These are phyloP conservation scores for Heimioporus punctisporus DNA, from an alignment of 1,284 basidiomycete species.

Conservation along the genomic window DNA sequence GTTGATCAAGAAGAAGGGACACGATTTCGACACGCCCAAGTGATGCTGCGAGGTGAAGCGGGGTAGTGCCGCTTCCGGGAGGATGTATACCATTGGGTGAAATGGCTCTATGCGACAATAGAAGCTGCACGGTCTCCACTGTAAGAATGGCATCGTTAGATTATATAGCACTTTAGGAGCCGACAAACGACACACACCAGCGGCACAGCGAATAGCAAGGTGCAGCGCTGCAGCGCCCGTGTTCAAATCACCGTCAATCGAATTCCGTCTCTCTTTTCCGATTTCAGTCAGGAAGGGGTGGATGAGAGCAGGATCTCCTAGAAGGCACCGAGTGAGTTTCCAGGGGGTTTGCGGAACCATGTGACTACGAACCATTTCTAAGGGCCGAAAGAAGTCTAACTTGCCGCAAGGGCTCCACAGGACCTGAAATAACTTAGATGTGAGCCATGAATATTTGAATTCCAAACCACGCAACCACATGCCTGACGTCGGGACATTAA, in stretches of 20 bases:
- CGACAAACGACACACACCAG: conserved; percentile 51
- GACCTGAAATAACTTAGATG: conserved; percentile 10
- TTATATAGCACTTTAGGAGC: background rate
- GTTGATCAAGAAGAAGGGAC: conserved; percentile 74
- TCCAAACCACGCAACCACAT: background rate
- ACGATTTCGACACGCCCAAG: conserved; percentile 83
- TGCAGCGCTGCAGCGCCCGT: conserved; percentile 80
- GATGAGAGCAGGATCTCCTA: conserved; percentile 78
- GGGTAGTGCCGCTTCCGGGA: conserved; percentile 73
- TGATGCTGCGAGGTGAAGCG: conserved; percentile 87
- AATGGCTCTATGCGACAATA: conserved; percentile 75
- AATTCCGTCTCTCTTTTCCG: conserved; percentile 57
- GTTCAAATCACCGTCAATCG: conserved; percentile 48
- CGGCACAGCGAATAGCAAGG: conserved; percentile 85
- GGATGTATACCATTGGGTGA: conserved; percentile 79
- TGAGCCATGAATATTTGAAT: conserved; percentile 4
- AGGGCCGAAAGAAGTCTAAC: conserved; percentile 80
- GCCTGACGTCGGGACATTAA: conserved; percentile 21
- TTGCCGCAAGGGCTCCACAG: conserved; percentile 64
- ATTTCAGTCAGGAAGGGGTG: conserved; percentile 85
- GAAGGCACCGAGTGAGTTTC: conserved; percentile 2
- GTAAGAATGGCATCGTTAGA: conserved; percentile 2
- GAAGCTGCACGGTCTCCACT: conserved; percentile 48
- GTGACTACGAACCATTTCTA: conserved; percentile 48
- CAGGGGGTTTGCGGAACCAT: background rate